Conservation (phyloP, 2,329 filamentous ascomycete species). For the Clonostachys rhizophaga region DNA sequence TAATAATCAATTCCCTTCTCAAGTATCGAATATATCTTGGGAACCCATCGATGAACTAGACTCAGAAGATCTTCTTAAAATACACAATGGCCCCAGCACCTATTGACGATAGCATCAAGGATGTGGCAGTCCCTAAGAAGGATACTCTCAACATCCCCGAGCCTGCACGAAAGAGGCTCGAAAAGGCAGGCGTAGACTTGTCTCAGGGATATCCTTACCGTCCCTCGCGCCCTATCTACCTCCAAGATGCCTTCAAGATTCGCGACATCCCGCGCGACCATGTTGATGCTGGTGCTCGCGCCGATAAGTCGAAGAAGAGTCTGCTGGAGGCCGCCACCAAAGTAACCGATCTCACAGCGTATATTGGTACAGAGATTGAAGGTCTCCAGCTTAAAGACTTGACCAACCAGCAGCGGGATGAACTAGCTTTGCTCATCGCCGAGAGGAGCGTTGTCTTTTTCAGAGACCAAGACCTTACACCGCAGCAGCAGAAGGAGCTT, state of each 20-base stretch:
- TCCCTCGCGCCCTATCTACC: constrained; percentile 60
- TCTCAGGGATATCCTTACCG: constrained; percentile 69
- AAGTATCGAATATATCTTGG: too few species aligned
- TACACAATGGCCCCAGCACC: neutral
- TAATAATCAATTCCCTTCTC: too few species aligned
- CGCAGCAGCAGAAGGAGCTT: constrained; percentile 58
- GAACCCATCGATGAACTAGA: too few species aligned
- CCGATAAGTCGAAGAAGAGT: constrained; percentile 59
- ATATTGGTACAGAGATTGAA: constrained; percentile 62
- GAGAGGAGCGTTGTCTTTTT: constrained; percentile 30
- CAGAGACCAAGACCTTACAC: constrained; percentile 39
- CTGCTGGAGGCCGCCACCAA: constrained; percentile 57
- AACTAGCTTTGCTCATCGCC: constrained; percentile 48
- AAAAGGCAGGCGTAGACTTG: constrained; percentile 66
- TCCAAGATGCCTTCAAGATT: constrained; percentile 67
- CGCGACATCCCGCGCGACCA: constrained; percentile 47
- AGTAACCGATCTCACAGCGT: constrained; percentile 54
- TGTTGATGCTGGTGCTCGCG: constrained; percentile 57
- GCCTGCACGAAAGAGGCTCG: constrained; percentile 50
- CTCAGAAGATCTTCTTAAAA: too few species aligned
- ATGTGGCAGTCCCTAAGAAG: constrained; percentile 58
- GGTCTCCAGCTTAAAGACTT: constrained; percentile 60
- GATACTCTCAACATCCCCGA: constrained; percentile 60
- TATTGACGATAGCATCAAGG: constrained; percentile 15
- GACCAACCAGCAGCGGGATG: constrained; percentile 53